Evolutionary conservation across 1,139 yeast genomes (phyloP).

Genomic region (Magnusiomyces starmeri): DNA sequence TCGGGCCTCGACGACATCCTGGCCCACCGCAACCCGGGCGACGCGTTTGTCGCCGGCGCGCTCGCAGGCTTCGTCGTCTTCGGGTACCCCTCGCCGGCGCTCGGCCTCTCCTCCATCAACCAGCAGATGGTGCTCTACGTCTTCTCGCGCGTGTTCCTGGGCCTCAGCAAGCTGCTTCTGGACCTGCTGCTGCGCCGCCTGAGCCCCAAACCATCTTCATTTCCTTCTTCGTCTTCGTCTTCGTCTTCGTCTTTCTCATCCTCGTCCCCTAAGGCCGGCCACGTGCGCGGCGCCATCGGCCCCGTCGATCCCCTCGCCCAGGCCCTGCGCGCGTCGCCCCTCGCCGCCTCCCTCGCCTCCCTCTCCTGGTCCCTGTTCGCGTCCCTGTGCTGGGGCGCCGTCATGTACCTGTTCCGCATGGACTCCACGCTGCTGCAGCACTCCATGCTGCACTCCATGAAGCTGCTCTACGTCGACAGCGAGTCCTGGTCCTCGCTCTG

Average conservation of each 20-base stretch:
- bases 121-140: constrained; percentile 59
- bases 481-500: constrained; percentile 32
- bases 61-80: constrained; percentile 60
- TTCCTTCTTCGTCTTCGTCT: background rate
- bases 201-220: background rate
- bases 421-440: constrained; percentile 60
- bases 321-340: background rate
- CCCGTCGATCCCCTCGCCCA: constrained; percentile 1
- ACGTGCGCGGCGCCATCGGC: constrained; percentile 5
- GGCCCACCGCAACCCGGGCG: constrained; percentile 24
- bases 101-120: constrained; percentile 29
- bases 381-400: constrained; percentile 66
- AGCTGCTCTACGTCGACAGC: constrained; percentile 55
- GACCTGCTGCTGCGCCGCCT: constrained; percentile 7
- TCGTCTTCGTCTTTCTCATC: background rate
- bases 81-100: constrained; percentile 41
- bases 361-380: constrained; percentile 60
- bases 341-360: constrained; percentile 18
- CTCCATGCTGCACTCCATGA: constrained; percentile 64
- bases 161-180: constrained; percentile 41
- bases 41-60: constrained; percentile 56
- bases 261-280: constrained; percentile 7
- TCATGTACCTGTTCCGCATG: constrained; percentile 61
- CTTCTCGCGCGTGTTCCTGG: constrained; percentile 51
- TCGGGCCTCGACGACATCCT: constrained; percentile 24